Percentiles rank a stretch among this genome's conserved stretches.
Conservation (phyloP, 2,329 filamentous ascomycete species). For the Ophiostoma sp. region DNA sequence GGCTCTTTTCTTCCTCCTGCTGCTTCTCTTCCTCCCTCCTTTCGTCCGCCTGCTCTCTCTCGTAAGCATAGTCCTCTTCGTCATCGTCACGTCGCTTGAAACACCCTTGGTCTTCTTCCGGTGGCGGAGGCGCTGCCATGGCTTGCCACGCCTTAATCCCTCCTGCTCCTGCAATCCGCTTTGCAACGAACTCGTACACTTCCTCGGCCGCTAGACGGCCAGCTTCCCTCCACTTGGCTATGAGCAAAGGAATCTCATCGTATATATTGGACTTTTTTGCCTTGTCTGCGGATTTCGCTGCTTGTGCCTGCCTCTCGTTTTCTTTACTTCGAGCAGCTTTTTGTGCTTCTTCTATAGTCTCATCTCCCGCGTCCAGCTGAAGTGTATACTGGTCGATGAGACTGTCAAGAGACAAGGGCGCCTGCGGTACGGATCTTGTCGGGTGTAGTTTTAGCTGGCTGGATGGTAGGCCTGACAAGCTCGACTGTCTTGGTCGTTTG, state of each 20-base stretch:
- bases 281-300: background rate
- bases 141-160: conserved; percentile 31
- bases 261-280: conserved; percentile 32
- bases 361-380: conserved; percentile 23
- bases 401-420: conserved; percentile 1
- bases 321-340: background rate
- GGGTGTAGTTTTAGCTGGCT: background rate
- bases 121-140: conserved; percentile 28
- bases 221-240: conserved; percentile 55
- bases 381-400: conserved; percentile 21
- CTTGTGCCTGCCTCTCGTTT: background rate
- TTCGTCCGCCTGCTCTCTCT: background rate
- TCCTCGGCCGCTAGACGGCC: conserved; percentile 62
- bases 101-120: background rate
- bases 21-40: background rate
- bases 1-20: conserved; percentile 2
- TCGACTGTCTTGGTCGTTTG: background rate
- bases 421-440: background rate
- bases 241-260: conserved; percentile 50
- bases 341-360: background rate
- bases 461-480: background rate
- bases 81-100: background rate
- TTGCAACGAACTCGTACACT: conserved; percentile 55
- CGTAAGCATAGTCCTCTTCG: conserved; percentile 11
- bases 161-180: conserved; percentile 39